phyloP scores from a whole-genome alignment of 176 grass and related monocot genomes.

The Phragmites australis region DNA sequence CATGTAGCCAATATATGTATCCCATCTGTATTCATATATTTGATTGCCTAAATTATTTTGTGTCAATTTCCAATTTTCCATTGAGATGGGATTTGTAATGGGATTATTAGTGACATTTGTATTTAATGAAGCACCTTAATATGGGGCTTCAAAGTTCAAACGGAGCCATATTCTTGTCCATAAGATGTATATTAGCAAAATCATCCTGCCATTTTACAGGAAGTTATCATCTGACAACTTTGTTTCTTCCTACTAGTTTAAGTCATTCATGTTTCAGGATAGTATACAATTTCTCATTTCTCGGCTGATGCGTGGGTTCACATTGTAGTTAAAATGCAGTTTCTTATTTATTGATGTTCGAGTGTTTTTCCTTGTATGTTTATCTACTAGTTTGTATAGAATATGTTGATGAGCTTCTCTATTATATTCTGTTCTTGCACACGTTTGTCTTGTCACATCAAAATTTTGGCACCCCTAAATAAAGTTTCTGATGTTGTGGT shows the following conservation, averaged over 20 bases:
- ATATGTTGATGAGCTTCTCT: neutral
- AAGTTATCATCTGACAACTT: neutral
- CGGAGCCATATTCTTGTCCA: neutral
- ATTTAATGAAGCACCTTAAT: neutral
- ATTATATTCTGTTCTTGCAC: neutral
- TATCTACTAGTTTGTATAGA: neutral
- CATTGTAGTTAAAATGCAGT: constrained; percentile 8
- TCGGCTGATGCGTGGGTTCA: neutral
- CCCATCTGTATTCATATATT: neutral
- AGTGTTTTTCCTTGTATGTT: neutral
- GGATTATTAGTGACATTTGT: neutral
- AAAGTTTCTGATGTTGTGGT: constrained; percentile 18
- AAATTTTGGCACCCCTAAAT: constrained; percentile 25
- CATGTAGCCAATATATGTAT: neutral
- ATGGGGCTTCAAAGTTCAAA: neutral
- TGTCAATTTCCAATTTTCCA: neutral
- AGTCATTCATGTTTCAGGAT: neutral
- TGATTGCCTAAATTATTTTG: neutral
- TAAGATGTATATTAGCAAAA: neutral
- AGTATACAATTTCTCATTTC: neutral
- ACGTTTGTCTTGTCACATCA: neutral
- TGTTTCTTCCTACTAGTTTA: neutral
- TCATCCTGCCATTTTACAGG: neutral
- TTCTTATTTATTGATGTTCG: constrained; percentile 8
- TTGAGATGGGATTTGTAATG: neutral